A percentile compares a stretch with the other conserved stretches of the same genome.
Evolutionary conservation across 495 filamentous ascomycete species (phyloP).

Genomic region (Staphylotrichum tortipilum): DNA sequence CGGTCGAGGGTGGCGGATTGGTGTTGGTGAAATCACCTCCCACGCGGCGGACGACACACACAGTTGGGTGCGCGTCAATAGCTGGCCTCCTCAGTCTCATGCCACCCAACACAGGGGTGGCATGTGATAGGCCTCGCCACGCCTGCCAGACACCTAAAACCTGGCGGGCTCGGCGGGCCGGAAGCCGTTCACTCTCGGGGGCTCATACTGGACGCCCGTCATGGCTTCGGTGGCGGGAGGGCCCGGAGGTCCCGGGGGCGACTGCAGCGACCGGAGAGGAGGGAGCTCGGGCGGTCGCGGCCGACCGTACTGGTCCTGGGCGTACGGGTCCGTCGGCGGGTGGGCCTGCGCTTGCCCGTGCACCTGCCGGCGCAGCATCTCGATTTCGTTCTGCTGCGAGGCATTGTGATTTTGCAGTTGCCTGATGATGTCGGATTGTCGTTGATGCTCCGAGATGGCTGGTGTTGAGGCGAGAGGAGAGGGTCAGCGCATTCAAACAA

Average conservation of each 20-base stretch:
- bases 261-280: conserved; percentile 35
- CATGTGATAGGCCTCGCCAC: no score
- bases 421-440: conserved; percentile 32
- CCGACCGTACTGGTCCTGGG: conserved; percentile 23
- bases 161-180: conserved; percentile 16
- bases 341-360: conserved; percentile 22
- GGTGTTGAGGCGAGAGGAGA: no score
- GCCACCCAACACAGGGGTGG: no score
- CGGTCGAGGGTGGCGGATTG: no score
- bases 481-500: conserved; percentile 6
- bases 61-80: no score
- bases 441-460: conserved; percentile 51
- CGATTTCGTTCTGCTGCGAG: conserved; percentile 35
- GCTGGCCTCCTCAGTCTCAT: no score
- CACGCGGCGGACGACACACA: no score
- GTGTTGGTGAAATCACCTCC: no score
- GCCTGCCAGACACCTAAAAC: conserved; percentile 3
- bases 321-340: conserved; percentile 21
- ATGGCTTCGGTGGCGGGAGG: conserved; percentile 35
- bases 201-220: conserved; percentile 49
- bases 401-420: conserved; percentile 27
- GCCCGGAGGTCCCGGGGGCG: conserved; percentile 6
- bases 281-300: conserved; percentile 37
- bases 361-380: conserved; percentile 38
- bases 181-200: conserved; percentile 32